These are phyloP conservation scores for Arthrobotrys musiformis DNA, from an alignment of 2,329 filamentous ascomycete species.

Conservation along the genomic window DNA sequence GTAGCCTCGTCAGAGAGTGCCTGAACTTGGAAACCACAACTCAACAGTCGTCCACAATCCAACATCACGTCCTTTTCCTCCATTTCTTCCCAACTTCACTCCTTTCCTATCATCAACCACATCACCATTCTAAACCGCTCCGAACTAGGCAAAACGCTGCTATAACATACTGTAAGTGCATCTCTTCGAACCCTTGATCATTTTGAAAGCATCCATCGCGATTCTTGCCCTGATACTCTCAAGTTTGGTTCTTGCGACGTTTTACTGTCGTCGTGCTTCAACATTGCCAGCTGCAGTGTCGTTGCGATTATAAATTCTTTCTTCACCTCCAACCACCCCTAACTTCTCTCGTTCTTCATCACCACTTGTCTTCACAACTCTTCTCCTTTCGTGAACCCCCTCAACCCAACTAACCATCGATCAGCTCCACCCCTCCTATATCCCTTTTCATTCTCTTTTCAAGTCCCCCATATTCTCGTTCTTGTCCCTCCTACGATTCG, in stretches of 20 bases:
- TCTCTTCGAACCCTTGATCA: not conserved
- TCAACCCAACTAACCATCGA: not conserved
- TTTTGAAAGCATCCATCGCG: not conserved
- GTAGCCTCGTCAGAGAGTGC: not conserved
- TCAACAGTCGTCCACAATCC: constrained; percentile 24
- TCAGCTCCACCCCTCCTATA: not conserved
- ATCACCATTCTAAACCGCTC: not conserved
- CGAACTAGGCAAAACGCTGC: not conserved
- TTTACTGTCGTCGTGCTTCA: not conserved
- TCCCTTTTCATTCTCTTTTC: not conserved
- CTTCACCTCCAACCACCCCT: not conserved
- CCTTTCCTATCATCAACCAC: not conserved
- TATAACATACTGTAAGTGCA: not conserved
- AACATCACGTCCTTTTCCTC: constrained; percentile 28
- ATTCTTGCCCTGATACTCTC: not conserved
- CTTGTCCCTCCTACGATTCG: not conserved
- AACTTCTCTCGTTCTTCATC: not conserved
- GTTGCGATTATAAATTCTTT: constrained; percentile 2
- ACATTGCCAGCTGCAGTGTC: not conserved
- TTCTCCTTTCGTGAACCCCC: not conserved
- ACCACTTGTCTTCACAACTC: not conserved
- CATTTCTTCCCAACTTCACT: not conserved
- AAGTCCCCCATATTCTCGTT: not conserved
- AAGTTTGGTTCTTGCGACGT: not conserved
- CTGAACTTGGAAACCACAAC: constrained; percentile 30